phyloP scores from a whole-genome alignment of 2,329 filamentous ascomycete genomes.

The Diplodia intermedia region DNA sequence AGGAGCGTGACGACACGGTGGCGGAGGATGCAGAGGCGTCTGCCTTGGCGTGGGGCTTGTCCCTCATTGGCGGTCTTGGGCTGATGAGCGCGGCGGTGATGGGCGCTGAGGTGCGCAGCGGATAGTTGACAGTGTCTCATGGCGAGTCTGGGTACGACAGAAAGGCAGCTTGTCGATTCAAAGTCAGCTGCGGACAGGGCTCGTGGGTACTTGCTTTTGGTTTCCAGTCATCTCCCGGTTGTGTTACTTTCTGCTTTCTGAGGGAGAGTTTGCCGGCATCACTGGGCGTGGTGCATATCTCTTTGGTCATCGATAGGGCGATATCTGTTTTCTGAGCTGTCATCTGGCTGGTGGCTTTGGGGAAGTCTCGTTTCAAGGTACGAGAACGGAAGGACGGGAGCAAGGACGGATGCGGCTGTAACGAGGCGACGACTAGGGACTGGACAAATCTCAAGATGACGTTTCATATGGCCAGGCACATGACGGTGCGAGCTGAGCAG shows the following conservation, averaged over 20 bases:
- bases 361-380: slow-evolving; percentile 11
- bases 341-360: background rate
- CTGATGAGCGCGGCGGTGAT: slow-evolving; percentile 44
- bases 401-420: slow-evolving; percentile 24
- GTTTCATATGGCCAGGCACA: slow-evolving; percentile 15
- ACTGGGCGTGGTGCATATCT: background rate
- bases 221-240: background rate
- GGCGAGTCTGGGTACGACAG: background rate
- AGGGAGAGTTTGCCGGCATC: background rate
- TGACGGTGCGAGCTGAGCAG: slow-evolving; percentile 20
- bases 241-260: slow-evolving; percentile 18
- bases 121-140: background rate
- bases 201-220: slow-evolving; percentile 5
- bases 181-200: background rate
- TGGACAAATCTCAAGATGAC: slow-evolving; percentile 5
- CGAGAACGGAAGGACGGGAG: slow-evolving; percentile 26
- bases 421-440: slow-evolving; percentile 8
- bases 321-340: background rate
- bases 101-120: slow-evolving; percentile 43
- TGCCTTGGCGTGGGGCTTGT: slow-evolving; percentile 45
- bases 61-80: slow-evolving; percentile 46
- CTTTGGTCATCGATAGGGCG: background rate
- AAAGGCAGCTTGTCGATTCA: background rate
- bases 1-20: slow-evolving; percentile 38
- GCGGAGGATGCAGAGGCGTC: slow-evolving; percentile 46